A percentile compares a stretch with the other conserved stretches of the same genome.
phyloP scores from a whole-genome alignment of 805 yeast genomes.

The Cyberlindnera mycetangii region DNA sequence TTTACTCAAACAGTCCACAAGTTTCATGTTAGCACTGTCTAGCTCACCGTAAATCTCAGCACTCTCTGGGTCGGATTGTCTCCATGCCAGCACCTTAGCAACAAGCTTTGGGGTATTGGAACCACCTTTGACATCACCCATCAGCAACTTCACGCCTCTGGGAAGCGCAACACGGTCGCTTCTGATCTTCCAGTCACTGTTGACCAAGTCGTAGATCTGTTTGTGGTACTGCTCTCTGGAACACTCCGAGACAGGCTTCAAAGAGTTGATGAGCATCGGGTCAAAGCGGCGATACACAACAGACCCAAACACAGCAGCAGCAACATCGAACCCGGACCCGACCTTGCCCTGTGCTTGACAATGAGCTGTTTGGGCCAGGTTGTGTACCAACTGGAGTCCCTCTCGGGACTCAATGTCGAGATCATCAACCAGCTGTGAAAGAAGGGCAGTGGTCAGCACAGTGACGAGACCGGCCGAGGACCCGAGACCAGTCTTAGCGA shows the following conservation, averaged over 20 bases:
- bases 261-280: slow-evolving; percentile 45
- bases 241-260: slow-evolving; percentile 31
- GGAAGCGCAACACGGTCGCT: slow-evolving; percentile 63
- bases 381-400: slow-evolving; percentile 55
- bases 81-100: slow-evolving; percentile 71
- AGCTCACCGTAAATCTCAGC: slow-evolving; percentile 50
- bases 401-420: slow-evolving; percentile 30
- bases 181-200: slow-evolving; percentile 59
- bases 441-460: slow-evolving; percentile 68
- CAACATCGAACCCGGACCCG: slow-evolving; percentile 97
- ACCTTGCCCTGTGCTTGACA: slow-evolving; percentile 93
- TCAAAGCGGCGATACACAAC: slow-evolving; percentile 75
- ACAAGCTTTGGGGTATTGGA: slow-evolving; percentile 94
- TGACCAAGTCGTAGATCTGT: slow-evolving; percentile 34
- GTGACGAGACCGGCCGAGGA: slow-evolving; percentile 93
- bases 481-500: slow-evolving; percentile 93
- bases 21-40: slow-evolving; percentile 52
- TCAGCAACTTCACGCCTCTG: slow-evolving; percentile 59
- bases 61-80: slow-evolving; percentile 48
- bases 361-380: slow-evolving; percentile 84
- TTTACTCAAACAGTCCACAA: slow-evolving; percentile 47
- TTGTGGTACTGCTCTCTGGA: slow-evolving; percentile 26
- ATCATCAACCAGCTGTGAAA: slow-evolving; percentile 41
- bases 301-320: slow-evolving; percentile 91
- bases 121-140: slow-evolving; percentile 94